Percentiles rank a stretch among this genome's conserved stretches.
Conservation (phyloP, 257 asterid genomes). For the Coffea eugenioides region DNA sequence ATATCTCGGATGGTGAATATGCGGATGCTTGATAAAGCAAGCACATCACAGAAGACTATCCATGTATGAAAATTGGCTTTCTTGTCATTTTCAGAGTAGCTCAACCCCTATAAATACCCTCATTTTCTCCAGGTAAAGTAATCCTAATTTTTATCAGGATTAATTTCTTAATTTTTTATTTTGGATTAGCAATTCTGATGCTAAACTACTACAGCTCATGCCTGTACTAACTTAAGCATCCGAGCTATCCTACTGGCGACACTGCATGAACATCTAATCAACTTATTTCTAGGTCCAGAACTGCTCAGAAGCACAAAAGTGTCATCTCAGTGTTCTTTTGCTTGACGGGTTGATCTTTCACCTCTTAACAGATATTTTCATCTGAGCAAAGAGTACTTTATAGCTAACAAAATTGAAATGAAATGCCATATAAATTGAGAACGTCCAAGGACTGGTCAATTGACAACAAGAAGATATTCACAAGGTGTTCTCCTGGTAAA, state of each 20-base stretch:
- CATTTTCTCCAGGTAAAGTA: neutral
- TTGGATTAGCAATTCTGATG: neutral
- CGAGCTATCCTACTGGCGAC: neutral
- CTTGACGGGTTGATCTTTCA: neutral
- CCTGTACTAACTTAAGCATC: neutral
- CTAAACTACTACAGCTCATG: neutral
- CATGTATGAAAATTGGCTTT: neutral
- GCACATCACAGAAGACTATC: neutral
- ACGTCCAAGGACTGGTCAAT: neutral
- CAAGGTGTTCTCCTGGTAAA: neutral
- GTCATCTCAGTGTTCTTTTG: neutral
- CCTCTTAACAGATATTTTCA: neutral
- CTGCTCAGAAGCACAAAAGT: neutral
- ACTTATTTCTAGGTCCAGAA: neutral
- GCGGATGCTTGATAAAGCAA: neutral
- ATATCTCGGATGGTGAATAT: neutral
- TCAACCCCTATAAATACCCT: neutral
- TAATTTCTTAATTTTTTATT: neutral
- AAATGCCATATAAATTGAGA: neutral
- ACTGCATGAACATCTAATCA: neutral
- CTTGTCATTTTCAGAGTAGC: neutral
- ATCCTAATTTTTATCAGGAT: neutral
- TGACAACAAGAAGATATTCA: neutral
- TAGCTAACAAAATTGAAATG: neutral
- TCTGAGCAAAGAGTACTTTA: neutral